Base-by-base conservation (phyloP, 164 flowering plant genomes). In the Aristolochia contorta region DNA sequence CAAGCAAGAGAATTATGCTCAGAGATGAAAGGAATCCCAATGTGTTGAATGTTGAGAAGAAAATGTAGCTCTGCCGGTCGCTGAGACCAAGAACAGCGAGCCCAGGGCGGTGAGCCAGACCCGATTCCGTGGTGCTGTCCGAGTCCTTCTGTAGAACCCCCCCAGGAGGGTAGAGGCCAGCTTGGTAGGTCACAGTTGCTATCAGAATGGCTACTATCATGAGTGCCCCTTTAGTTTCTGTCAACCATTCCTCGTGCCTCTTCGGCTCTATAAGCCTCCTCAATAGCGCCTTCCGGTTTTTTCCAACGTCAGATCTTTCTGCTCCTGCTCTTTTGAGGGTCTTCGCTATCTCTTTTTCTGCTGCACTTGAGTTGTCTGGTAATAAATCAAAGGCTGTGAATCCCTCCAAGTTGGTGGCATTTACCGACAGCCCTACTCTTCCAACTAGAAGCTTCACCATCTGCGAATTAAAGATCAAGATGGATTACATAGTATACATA, bases 101-200 rank as follows among this genome's bases (percentile, higher is more conserved):
- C 15, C 16, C 43, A 19, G 23, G 53, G 41, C 33, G 13, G 14
- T 48, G 30, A 47, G 4, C 54, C 16, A 2, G 23, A 13, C 12
- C 30, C 62, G 16, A 13, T 22, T 4, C 6, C 0, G 12, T 13
- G 18, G 24, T 22, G 25, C 21, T 16, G 14, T 46, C 23, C 21
- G 15, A 41, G 16, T 2, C 10, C 8, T 53, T 20, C 37, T 59
- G 62, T 37, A 47, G 53, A 14, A 0, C 12, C 0, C 64, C 54
- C 12, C 66, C 69, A 13, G 75, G 76, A 61, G 70, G 72, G 59
- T 16, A 58, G 15, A 72, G 52, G 6, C 58, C 72, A 12, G 62
- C 76, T 57, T 62, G 61, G 48, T 54, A 69, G 3, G 67, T 65
- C 33, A 50, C 67, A 9, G 70, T 65, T 19, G 70, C 70, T 13